A percentile compares a stretch with the other conserved stretches of the same genome.
Evolutionary conservation across 1,139 yeast species (phyloP).

Genomic region (Scheffersomyces stambukii): DNA sequence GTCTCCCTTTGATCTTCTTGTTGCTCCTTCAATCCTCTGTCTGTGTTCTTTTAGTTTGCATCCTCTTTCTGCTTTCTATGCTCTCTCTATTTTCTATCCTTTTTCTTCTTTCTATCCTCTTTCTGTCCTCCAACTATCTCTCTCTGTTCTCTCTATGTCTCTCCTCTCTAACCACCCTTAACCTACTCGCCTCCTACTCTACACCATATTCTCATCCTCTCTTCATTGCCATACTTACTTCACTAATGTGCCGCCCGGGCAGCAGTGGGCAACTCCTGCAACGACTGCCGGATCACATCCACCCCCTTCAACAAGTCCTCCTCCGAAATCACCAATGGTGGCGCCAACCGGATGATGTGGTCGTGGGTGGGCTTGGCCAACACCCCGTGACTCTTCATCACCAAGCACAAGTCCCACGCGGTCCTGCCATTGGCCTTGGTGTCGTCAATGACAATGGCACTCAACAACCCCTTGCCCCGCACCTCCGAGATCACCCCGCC

Average conservation of each 20-base stretch:
- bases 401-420: slow-evolving; percentile 93
- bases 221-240: too few relatives aligned
- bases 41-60: too few relatives aligned
- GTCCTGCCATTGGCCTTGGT: slow-evolving; percentile 81
- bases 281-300: slow-evolving; percentile 60
- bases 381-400: slow-evolving; percentile 85
- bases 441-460: slow-evolving; percentile 89
- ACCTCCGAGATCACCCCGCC: slow-evolving; percentile 82
- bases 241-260: slow-evolving; percentile 40
- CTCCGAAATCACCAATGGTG: slow-evolving; percentile 88
- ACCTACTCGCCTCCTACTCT: too few relatives aligned
- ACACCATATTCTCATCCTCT: too few relatives aligned
- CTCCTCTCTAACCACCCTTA: too few relatives aligned
- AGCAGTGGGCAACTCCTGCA: slow-evolving; percentile 56
- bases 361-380: slow-evolving; percentile 97
- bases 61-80: too few relatives aligned
- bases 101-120: too few relatives aligned
- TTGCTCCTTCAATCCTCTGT: too few relatives aligned
- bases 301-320: slow-evolving; percentile 84
- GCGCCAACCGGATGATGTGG: slow-evolving; percentile 91
- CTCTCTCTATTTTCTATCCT: too few relatives aligned
- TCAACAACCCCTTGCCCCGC: slow-evolving; percentile 86
- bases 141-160: too few relatives aligned
- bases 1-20: too few relatives aligned
- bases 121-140: too few relatives aligned